Percentiles rank a stretch among this genome's conserved stretches.
These are phyloP conservation scores for Dryas integrifolia DNA, from an alignment of 331 rosid genomes.

Conservation along the genomic window DNA sequence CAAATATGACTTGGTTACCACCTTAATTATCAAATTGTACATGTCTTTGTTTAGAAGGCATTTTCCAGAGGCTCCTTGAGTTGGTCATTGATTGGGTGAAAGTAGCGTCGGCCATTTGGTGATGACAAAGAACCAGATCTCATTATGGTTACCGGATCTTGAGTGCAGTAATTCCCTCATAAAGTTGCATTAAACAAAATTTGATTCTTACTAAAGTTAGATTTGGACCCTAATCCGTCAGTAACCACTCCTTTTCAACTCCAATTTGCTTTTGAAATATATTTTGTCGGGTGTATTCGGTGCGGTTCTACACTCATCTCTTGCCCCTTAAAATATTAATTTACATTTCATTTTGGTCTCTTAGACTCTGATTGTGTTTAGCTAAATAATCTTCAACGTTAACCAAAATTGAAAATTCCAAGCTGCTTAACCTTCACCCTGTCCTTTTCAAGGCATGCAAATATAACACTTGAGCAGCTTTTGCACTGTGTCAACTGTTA, in stretches of 20 bases:
- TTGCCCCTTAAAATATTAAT: neutral
- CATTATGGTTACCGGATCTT: neutral
- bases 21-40: too few relatives aligned
- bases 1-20: too few relatives aligned
- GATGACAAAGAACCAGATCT: constrained; percentile 10
- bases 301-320: constrained; percentile 38
- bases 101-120: neutral
- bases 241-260: neutral
- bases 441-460: neutral
- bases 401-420: neutral
- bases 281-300: constrained; percentile 22
- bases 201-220: constrained; percentile 13
- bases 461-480: neutral
- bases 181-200: neutral
- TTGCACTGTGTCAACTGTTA: neutral
- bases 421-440: neutral
- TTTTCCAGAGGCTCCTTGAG: too few relatives aligned
- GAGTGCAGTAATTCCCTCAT: constrained; percentile 17
- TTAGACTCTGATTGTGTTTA: neutral
- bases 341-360: neutral
- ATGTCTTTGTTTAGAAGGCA: too few relatives aligned
- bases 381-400: neutral
- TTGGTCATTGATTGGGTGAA: too few relatives aligned
- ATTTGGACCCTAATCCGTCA: constrained; percentile 25
- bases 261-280: constrained; percentile 16